Evolutionary conservation across 2,329 filamentous ascomycete genomes (phyloP).

Genomic region (Trichoderma harzianum): DNA sequence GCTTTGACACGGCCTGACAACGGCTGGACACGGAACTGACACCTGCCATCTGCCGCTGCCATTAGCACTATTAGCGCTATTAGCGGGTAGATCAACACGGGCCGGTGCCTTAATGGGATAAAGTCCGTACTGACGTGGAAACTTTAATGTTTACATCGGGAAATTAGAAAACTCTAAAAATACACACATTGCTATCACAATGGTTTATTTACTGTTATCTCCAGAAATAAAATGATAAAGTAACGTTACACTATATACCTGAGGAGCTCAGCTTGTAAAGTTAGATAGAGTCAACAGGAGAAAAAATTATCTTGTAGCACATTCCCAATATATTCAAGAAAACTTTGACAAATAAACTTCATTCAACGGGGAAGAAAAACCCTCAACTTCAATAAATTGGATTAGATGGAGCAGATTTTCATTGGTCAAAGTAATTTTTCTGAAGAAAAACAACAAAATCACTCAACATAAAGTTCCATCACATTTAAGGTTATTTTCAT

Average conservation of each 20-base stretch:
- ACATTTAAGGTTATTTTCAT: not conserved
- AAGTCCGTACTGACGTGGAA: not conserved
- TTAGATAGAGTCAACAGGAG: not conserved
- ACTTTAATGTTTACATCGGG: not conserved
- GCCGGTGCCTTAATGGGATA: not conserved
- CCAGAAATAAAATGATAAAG: not conserved
- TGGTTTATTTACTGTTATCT: not conserved
- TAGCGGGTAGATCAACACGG: not conserved
- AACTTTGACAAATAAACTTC: not conserved
- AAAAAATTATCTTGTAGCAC: not conserved
- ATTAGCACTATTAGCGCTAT: not conserved
- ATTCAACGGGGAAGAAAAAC: not conserved
- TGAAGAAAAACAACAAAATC: not conserved
- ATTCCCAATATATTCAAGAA: not conserved
- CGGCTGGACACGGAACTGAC: not conserved
- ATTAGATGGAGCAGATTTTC: too few species aligned
- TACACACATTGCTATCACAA: not conserved
- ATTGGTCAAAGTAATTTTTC: not conserved
- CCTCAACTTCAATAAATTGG: not conserved
- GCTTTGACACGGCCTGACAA: not conserved
- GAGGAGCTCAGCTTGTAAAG: not conserved
- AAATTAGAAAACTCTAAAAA: not conserved
- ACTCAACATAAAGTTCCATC: not conserved
- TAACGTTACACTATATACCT: not conserved
- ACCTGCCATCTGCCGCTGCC: not conserved